These are phyloP conservation scores for Fusarium robinianum DNA, from an alignment of 2,329 filamentous ascomycete species.

Conservation along the genomic window DNA sequence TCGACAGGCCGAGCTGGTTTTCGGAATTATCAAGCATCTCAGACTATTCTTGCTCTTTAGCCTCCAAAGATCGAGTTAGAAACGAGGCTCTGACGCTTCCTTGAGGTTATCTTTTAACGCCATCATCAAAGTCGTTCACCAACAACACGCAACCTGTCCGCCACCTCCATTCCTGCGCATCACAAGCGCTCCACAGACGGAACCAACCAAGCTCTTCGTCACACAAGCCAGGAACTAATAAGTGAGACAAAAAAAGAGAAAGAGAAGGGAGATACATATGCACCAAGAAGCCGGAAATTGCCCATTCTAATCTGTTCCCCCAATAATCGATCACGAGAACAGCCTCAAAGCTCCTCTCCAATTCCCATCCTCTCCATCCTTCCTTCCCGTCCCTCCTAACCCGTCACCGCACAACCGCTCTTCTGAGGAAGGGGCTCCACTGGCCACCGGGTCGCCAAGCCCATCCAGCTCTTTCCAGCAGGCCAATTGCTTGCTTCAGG, in stretches of 20 bases:
- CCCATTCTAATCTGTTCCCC: conserved; percentile 10
- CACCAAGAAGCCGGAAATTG: conserved; percentile 12
- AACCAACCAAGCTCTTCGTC: conserved; percentile 3
- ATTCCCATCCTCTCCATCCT: neutral
- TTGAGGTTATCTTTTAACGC: too few relatives aligned
- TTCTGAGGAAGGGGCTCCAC: conserved; percentile 27
- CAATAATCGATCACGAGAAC: conserved; percentile 16
- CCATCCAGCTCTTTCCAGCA: conserved; percentile 17
- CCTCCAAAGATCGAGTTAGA: too few relatives aligned
- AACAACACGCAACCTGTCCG: too few relatives aligned
- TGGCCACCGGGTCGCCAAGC: conserved; percentile 28
- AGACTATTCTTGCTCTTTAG: too few relatives aligned
- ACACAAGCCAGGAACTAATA: conserved; percentile 1
- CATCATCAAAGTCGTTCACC: too few relatives aligned
- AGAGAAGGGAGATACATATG: neutral
- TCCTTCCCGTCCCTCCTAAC: neutral
- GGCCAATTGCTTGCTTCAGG: conserved; percentile 34
- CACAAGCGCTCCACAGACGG: too few relatives aligned
- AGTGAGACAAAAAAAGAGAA: conserved; percentile 10
- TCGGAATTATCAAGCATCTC: too few relatives aligned
- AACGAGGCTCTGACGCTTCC: too few relatives aligned
- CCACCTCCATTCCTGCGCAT: too few relatives aligned
- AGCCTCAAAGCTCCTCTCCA: conserved; percentile 5
- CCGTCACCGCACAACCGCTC: too few relatives aligned
- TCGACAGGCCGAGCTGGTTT: too few relatives aligned